Conservation (phyloP, 2,329 filamentous ascomycete genomes). For the Stagonosporopsis cucurbitacearum region DNA sequence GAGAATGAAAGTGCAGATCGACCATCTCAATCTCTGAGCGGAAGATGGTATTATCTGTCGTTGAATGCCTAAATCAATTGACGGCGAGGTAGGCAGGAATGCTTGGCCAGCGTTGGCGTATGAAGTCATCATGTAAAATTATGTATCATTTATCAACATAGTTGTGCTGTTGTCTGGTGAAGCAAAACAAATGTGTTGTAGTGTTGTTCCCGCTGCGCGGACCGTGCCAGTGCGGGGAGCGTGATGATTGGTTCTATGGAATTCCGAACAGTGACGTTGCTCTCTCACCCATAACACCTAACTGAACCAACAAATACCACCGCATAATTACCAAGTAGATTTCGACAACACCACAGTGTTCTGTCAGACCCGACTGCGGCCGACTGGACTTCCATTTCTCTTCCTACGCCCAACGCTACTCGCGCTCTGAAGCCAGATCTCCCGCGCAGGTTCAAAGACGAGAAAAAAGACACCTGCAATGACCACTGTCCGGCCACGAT, state of each 20-base stretch:
- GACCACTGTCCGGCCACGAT: conserved; percentile 27
- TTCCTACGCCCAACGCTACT: neutral
- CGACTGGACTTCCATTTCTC: too few species aligned
- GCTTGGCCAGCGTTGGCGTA: neutral
- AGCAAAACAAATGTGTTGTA: neutral
- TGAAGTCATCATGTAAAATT: neutral
- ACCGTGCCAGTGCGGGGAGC: conserved; percentile 3
- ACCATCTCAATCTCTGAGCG: conserved; percentile 19
- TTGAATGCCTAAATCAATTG: neutral
- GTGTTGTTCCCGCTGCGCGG: neutral
- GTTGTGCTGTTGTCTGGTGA: neutral
- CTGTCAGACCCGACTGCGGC: too few species aligned
- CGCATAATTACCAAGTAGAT: too few species aligned
- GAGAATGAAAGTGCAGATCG: neutral
- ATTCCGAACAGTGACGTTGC: conserved; percentile 16
- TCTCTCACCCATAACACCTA: too few species aligned
- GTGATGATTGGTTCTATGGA: too few species aligned
- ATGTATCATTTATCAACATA: neutral
- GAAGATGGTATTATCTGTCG: neutral
- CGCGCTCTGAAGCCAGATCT: neutral
- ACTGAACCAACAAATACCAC: too few species aligned
- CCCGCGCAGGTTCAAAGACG: neutral
- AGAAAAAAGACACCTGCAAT: conserved; percentile 14
- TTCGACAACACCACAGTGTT: too few species aligned
- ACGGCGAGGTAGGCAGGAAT: neutral